phyloP scores from a whole-genome alignment of 495 filamentous ascomycete species.

The Penicillium roqueforti region DNA sequence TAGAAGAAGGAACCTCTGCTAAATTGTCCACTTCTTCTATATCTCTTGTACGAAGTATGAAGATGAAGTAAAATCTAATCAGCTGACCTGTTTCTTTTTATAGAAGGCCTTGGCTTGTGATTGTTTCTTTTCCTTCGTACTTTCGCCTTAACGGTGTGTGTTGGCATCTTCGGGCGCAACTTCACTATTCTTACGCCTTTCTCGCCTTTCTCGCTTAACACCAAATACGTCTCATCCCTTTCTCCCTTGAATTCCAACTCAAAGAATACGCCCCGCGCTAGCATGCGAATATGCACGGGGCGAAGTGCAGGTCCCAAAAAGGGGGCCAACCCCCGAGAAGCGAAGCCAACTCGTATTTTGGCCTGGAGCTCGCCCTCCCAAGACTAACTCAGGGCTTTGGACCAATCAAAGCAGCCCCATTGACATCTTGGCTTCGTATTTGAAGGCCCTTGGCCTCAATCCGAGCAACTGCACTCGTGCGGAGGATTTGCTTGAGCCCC shows the following conservation, averaged over 20 bases:
- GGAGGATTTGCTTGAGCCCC: conserved; percentile 3
- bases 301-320: not conserved
- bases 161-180: conserved; percentile 6
- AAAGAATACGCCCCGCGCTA: not conserved
- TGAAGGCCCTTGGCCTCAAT: not conserved
- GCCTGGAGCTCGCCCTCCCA: not conserved
- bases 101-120: conserved; percentile 1
- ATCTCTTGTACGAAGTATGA: no score
- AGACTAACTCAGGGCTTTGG: not conserved
- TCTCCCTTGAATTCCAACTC: not conserved
- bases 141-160: not conserved
- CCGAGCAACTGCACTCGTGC: not conserved
- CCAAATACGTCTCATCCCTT: not conserved
- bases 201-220: conserved; percentile 3
- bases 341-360: not conserved
- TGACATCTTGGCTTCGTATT: conserved; percentile 6
- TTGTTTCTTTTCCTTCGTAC: not conserved
- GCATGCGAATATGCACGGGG: not conserved
- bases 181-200: not conserved
- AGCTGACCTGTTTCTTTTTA: not conserved
- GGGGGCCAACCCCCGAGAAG: not conserved
- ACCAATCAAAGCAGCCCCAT: not conserved
- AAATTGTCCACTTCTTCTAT: no score
- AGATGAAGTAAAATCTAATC: not conserved
- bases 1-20: no score